Evolutionary conservation across 2,329 filamentous ascomycete species (phyloP).

Genomic region (Colletotrichum spinosum): DNA sequence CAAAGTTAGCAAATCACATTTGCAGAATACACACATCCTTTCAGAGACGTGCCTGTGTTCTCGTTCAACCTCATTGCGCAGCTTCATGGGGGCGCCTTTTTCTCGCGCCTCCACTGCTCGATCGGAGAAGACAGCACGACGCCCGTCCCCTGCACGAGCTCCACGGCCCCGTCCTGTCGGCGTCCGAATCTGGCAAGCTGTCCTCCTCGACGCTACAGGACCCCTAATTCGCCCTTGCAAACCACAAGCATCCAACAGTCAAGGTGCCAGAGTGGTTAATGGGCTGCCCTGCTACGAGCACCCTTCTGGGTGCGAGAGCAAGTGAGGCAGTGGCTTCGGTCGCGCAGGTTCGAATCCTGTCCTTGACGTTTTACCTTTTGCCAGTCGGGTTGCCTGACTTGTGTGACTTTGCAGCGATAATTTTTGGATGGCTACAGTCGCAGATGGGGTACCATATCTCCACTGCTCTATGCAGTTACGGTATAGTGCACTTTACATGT

Average conservation of each 20-base stretch:
- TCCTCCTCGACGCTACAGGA: background rate
- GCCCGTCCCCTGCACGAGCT: slow-evolving; percentile 6
- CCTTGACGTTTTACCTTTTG: slow-evolving; percentile 24
- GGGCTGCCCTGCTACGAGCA: slow-evolving; percentile 35
- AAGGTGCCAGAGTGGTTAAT: slow-evolving; percentile 35
- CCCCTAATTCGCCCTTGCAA: background rate
- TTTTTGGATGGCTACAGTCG: too few relatives aligned
- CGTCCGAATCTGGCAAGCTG: slow-evolving; percentile 20
- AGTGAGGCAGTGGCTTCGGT: slow-evolving; percentile 37
- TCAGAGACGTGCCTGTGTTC: slow-evolving; percentile 50
- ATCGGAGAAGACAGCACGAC: background rate
- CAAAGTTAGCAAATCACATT: background rate
- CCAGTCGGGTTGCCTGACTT: background rate
- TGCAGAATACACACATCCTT: background rate
- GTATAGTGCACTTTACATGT: too few relatives aligned
- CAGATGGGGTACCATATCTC: too few relatives aligned
- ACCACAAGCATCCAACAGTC: background rate
- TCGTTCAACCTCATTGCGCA: slow-evolving; percentile 58
- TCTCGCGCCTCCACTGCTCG: too few relatives aligned
- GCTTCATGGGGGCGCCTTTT: background rate
- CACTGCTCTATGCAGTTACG: too few relatives aligned
- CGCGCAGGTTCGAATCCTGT: slow-evolving; percentile 38
- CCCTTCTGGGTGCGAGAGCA: background rate
- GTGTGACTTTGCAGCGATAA: too few relatives aligned
- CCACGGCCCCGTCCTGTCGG: slow-evolving; percentile 26